Evolutionary conservation across 345 rosid species (phyloP), one percentile per base, ranked within the genome.

Genomic region (Corchorus olitorius): DNA sequence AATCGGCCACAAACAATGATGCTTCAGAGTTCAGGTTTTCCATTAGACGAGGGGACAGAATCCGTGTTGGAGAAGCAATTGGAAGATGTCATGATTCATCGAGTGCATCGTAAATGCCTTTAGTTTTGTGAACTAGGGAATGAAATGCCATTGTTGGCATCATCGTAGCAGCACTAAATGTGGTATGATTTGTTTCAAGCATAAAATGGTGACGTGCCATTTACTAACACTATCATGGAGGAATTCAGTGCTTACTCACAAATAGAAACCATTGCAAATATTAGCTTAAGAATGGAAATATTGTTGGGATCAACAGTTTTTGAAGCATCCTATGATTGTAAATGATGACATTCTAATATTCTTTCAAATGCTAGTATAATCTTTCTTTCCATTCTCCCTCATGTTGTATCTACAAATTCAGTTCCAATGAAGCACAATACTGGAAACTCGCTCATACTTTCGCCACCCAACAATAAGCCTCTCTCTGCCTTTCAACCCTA

Each of bases 1-100:
- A 83, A 73, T 77, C 86, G 56, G 70, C 72, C 1, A 75, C 86
- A 61, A 77, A 75, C 8, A 76, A 53, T 27, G 61, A 81, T 50
- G 75, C 80, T 68, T 84, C 94, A 11, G 89, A 86, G 60, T 96
- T 89, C 83, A 83, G 82, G 75, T 96, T 92, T 78, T 81, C 83
- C 65, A 59, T 93, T 71, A 81, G 80, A 43, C 85, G 81, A 11
- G 94, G 97, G 14, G 97, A 96, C 12, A 88, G 86, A 86, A 84
- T 92, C 41, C 90, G 84, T 15, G 92, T 89, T 59, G 98, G 99
- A 68, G 83, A 93, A 83, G 93, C 97, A 46, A 70, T 93, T 49
- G 97, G 97, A 33, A 87, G 88, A 76, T 93, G 97, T 93, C 82
- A 86, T 61, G 84, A 77, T n/a, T 34, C 27, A 14, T 62, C 73